phyloP scores from a whole-genome alignment of 352 stramenopile species.

The Phytophthora rubi region DNA sequence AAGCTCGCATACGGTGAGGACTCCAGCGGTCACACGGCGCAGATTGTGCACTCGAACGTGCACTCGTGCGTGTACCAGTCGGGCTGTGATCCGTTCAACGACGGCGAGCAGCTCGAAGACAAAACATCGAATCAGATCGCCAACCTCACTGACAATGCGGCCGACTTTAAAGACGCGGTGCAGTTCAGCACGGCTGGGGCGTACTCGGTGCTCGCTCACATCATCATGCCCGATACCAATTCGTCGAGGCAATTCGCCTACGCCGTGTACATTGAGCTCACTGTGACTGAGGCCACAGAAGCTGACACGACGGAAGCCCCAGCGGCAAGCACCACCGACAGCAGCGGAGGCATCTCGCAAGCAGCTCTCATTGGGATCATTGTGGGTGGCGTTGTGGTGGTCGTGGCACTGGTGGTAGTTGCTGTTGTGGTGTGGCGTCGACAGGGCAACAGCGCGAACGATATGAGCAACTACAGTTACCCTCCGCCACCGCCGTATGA shows the following conservation, averaged over 20 bases:
- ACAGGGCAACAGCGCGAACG: slow-evolving; percentile 25
- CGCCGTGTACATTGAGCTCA: slow-evolving; percentile 53
- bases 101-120: slow-evolving; percentile 55
- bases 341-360: slow-evolving; percentile 47
- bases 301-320: slow-evolving; percentile 30
- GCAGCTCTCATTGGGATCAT: slow-evolving; percentile 63
- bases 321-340: slow-evolving; percentile 14
- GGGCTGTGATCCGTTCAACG: slow-evolving; percentile 60
- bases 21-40: slow-evolving; percentile 39
- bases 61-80: slow-evolving; percentile 61
- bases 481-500: slow-evolving; percentile 61
- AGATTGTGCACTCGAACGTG: slow-evolving; percentile 75
- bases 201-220: slow-evolving; percentile 64
- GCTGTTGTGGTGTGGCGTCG: slow-evolving; percentile 48
- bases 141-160: slow-evolving; percentile 61
- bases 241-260: slow-evolving; percentile 55
- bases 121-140: slow-evolving; percentile 63
- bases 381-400: slow-evolving; percentile 56
- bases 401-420: slow-evolving; percentile 52
- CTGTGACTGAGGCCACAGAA: slow-evolving; percentile 37
- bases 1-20: slow-evolving; percentile 48
- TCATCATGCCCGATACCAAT: slow-evolving; percentile 64
- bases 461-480: slow-evolving; percentile 51
- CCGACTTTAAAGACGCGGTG: slow-evolving; percentile 43
- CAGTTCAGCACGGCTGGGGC: slow-evolving; percentile 42